These are phyloP conservation scores for Kluyveromyces starmeri DNA, from an alignment of 805 yeast genomes.

Conservation along the genomic window DNA sequence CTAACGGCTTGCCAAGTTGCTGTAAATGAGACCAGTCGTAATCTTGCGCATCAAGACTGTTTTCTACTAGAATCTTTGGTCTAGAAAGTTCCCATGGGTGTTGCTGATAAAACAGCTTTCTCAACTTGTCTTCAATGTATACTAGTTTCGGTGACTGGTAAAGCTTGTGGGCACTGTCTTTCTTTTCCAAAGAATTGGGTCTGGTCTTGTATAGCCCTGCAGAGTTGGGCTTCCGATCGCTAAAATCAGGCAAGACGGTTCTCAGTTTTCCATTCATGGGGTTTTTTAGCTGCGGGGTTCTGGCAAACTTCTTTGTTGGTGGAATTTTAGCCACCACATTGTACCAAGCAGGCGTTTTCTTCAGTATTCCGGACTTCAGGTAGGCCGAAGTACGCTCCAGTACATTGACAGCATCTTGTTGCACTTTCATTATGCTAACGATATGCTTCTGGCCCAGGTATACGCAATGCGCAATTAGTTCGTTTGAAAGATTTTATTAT, in stretches of 20 bases:
- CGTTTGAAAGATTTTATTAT: too few relatives aligned
- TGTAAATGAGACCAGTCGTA: conserved; percentile 74
- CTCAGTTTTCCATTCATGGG: conserved; percentile 18
- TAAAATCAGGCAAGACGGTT: conserved; percentile 12
- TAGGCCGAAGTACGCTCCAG: conserved; percentile 75
- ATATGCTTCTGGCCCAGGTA: too few relatives aligned
- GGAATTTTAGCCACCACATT: conserved; percentile 77
- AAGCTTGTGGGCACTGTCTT: conserved; percentile 11
- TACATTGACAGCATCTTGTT: conserved; percentile 65
- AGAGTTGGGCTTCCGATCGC: conserved; percentile 6
- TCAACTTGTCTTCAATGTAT: conserved; percentile 59
- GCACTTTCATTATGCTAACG: conserved; percentile 59
- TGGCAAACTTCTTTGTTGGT: conserved; percentile 52
- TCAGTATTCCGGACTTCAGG: conserved; percentile 59
- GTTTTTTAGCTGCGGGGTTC: conserved; percentile 22
- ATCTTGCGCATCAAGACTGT: conserved; percentile 45
- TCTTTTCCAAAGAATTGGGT: conserved; percentile 16
- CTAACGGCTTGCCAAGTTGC: conserved; percentile 66
- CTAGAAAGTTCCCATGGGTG: conserved; percentile 98
- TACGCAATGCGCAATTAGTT: too few relatives aligned
- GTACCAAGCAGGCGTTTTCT: conserved; percentile 79
- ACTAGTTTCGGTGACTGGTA: conserved; percentile 26
- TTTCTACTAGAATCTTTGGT: conserved; percentile 77
- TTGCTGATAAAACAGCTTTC: conserved; percentile 76
- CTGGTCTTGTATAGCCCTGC: conserved; percentile 31